Evolutionary conservation across 116 monocot genomes (phyloP), one percentile per base, ranked within the genome.

Genomic region (Papilionanthe hybrid): DNA sequence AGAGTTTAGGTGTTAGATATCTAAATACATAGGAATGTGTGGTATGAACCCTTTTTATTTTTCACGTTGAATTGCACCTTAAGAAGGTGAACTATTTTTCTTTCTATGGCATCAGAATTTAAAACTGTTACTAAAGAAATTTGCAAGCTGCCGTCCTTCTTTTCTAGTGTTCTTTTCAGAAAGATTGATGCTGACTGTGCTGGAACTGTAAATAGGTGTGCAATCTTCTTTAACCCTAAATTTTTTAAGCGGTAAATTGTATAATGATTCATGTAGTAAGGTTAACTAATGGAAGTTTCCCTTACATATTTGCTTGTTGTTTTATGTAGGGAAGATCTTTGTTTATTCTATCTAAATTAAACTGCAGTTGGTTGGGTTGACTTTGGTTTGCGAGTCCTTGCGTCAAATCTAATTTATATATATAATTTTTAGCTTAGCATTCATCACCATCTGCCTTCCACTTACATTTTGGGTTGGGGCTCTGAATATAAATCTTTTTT

Each of bases 61-160:
- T 63, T 63, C 25, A 63, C 23, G 12, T 63, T 22, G 5, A 23
- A 22, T 63, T 23, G 53, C 53, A 53, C 1, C 9, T 63, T 12
- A 63, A 44, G 42, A 44, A 20, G 9, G 27, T 83, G 55, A 77
- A 60, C 29, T 48, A 80, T 80, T 37, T 47, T 72, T 69, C 20
- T 58, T 80, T 47, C 22, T 13, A 23, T 73, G 20, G 15, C 10
- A 37, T 79, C 82, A 96, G 95, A 93, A 49, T 96, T 96, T 79
- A 91, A 81, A 81, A 30, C 55, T 56, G 84, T 96, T 49, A 88
- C 93, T 17, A 96, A 91, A 86, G 95, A 96, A 67, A 85, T 96
- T 45, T 96, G 95, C 86, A 96, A 93, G 81, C 83, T 96, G n/a
- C 95, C 95, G 41, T 89, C 95, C 65, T 96, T 96, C 77, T 87